Evolutionary conservation across 108 stramenopile species (phyloP), one percentile per base, ranked within the genome.

Genomic region (Cyclostephanos tholiformis): DNA sequence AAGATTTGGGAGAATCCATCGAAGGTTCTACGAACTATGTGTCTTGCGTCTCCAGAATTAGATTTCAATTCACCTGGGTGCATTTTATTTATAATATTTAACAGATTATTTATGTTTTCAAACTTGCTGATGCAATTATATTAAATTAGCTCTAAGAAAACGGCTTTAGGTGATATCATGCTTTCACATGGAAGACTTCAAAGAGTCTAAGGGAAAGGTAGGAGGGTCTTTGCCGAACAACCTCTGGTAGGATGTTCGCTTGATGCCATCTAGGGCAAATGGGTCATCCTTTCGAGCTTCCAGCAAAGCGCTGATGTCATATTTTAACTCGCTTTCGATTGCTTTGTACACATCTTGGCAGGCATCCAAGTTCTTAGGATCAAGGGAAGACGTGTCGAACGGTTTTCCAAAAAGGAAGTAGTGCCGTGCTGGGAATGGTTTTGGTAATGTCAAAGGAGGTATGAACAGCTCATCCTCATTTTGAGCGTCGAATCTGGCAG

Each of bases 341-440:
- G 83, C 29, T 19, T 68, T 32, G 69, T 94, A 96, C 11, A 87
- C 36, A 22, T 67, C 32, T 17, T 74, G 65, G 64, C 95, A 96
- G 12, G 71, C 82, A 4, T 87, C 85, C 57, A 79, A 82, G 69
- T 94, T 83, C 26, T 82, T 84, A 23, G 80, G 84, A 62, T 94
- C 89, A 14, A 94, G 6, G 4, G 69, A 62, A 0, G 65, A 72
- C 9, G 92, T 93, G 43, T 78, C 59, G 35, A 91, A 77, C 25
- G 92, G 77, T 74, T 81, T 80, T 0, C 93, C 95, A 84, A 96
- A 96, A 11, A 93, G 44, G 57, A 96, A 96, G 63, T 94, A 96
- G 56, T 91, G 89, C 27, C 95, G 69, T 22, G 88, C 90, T n/a
- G 92, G 88, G 23, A 84, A 64, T 6, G 77, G 68, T 62, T 82